Evolutionary conservation across 1,284 basidiomycete genomes (phyloP), one percentile per base, ranked within the genome.

Genomic region (Naganishia liquefaciens): DNA sequence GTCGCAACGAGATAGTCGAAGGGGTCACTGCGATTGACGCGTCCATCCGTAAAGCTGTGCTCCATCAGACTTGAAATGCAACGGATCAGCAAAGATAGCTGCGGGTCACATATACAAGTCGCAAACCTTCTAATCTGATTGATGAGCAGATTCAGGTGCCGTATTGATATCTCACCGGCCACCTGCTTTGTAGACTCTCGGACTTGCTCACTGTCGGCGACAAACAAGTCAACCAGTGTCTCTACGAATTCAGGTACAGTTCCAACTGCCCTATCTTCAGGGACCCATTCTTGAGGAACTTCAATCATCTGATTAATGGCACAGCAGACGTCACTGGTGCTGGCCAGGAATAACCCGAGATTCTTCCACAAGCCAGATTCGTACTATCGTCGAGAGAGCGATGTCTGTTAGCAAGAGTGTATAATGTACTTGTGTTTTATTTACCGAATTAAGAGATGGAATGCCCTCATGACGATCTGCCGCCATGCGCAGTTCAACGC

Each of bases 321-420:
- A 40, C 57, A 77, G 68, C 88, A 90, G 5, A 86, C 82, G 2
- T 87, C 87, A 43, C 88, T 87, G 28, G 89, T 84, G 1, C 90
- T 85, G 19, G 89, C 86, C 47, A 95, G 79, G 76, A 90, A 91
- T 30, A 91, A 81, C 0, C 90, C 88, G 25, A 92, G 81, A 75
- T 95, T 93, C 73, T 92, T 88, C 93, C 93, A 96, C 70, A 92
- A 75, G 65, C 83, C 84, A 47, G 87, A 85, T 68, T 87, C 84
- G 21, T 92, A 90, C 87, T 90, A 37, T n/a, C 6, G 19, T 4
- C 21, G 17, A 47, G 44, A 11, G 10, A 17, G 7, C 37, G 6
- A 17, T 28, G 5, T 3, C 15, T 40, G n/a, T 15, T 17, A 40
- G n/a, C 23, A 10, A 7, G 21, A 21, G 28, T 28, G 2, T 9